Conservation (phyloP, 2,329 filamentous ascomycete species). For the Trichoderma koningiopsis region DNA sequence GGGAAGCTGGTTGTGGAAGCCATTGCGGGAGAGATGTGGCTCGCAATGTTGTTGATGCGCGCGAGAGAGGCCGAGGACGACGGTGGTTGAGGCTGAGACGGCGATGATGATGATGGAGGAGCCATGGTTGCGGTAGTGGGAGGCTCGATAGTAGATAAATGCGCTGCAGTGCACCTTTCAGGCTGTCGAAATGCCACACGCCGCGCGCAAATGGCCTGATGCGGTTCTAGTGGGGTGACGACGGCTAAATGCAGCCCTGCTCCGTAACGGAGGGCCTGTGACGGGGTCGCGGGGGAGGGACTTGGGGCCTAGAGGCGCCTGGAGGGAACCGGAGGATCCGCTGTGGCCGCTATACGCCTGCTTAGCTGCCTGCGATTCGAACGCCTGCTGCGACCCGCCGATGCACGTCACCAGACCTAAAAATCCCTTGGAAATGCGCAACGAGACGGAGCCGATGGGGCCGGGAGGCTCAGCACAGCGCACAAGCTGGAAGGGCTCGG, state of each 20-base stretch:
- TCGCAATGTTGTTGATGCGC: conserved; percentile 63
- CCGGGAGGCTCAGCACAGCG: not conserved
- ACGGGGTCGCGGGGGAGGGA: not conserved
- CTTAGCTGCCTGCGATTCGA: not conserved
- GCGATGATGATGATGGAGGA: conserved; percentile 35
- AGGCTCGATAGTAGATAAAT: conserved; percentile 9
- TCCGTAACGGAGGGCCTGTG: not conserved
- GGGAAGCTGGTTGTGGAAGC: conserved; percentile 66
- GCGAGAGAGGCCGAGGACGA: conserved; percentile 52
- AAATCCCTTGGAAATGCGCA: not conserved
- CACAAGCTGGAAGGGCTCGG: not conserved
- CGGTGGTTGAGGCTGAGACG: conserved; percentile 36
- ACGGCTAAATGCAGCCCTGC: conserved; percentile 20
- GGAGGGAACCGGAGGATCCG: conserved; percentile 3
- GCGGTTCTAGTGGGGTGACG: conserved; percentile 14
- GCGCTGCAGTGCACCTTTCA: not conserved
- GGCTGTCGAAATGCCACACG: not conserved
- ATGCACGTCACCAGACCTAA: conserved; percentile 19
- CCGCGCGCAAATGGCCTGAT: conserved; percentile 13
- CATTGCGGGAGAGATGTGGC: conserved; percentile 68
- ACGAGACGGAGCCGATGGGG: not conserved
- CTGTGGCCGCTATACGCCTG: not conserved
- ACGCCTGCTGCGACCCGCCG: conserved; percentile 2
- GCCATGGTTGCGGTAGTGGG: conserved; percentile 34
- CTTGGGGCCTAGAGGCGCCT: conserved; percentile 8